These are phyloP conservation scores for Sporothrix humicola DNA, from an alignment of 2,329 filamentous ascomycete species.

Conservation along the genomic window DNA sequence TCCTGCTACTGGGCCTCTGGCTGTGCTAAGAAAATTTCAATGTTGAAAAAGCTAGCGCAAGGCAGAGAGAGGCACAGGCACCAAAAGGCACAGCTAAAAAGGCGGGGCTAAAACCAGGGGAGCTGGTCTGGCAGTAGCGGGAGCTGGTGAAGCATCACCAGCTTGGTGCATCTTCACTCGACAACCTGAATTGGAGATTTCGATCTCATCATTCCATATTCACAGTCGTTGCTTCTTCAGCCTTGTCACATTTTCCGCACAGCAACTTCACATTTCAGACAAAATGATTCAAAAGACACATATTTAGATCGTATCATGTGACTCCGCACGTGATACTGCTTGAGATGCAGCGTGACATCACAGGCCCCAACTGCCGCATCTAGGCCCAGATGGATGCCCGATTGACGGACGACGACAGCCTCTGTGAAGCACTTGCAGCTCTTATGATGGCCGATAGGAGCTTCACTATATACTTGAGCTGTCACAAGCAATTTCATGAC, in stretches of 20 bases:
- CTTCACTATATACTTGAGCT: background rate
- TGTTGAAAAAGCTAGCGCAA: constrained; percentile 16
- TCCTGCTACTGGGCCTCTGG: background rate
- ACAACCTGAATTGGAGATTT: no score
- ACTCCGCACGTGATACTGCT: background rate
- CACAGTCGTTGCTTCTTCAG: no score
- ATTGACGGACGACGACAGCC: background rate
- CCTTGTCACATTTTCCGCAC: no score
- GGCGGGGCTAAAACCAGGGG: background rate
- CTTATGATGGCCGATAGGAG: background rate
- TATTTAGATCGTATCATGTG: background rate
- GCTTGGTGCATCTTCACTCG: no score
- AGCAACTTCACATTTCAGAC: no score
- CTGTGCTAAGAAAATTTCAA: background rate
- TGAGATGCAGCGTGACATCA: background rate
- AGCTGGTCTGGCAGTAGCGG: background rate
- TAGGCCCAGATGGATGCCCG: background rate
- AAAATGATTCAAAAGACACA: no score
- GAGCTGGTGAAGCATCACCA: background rate
- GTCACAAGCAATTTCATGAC: constrained; percentile 26
- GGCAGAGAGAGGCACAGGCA: background rate
- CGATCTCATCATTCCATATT: no score
- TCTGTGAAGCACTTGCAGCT: background rate
- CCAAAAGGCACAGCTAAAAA: background rate
- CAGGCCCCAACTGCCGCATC: background rate